These are phyloP conservation scores for Auriscalpium orientale DNA, from an alignment of 768 basidiomycete species.

Conservation along the genomic window DNA sequence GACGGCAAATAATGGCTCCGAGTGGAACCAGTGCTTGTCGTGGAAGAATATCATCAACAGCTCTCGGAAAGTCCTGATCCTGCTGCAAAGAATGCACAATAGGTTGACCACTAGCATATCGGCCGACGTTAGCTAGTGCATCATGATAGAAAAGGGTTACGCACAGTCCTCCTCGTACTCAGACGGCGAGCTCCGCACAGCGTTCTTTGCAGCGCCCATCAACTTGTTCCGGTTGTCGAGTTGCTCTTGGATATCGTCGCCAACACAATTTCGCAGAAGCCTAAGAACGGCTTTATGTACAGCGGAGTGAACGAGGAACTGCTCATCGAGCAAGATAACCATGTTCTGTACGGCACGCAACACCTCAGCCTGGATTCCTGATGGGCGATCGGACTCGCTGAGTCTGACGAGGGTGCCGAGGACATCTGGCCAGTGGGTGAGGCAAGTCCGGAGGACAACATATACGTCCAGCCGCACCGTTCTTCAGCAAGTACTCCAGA, in stretches of 20 bases:
- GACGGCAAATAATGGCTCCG: slow-evolving; percentile 65
- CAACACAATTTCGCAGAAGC: slow-evolving; percentile 79
- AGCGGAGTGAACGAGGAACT: slow-evolving; percentile 86
- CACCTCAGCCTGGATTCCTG: slow-evolving; percentile 88
- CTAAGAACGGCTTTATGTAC: slow-evolving; percentile 85
- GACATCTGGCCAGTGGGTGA: slow-evolving; percentile 46
- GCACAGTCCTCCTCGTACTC: slow-evolving; percentile 84
- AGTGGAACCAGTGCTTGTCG: slow-evolving; percentile 82
- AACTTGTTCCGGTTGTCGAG: slow-evolving; percentile 67
- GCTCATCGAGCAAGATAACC: slow-evolving; percentile 86
- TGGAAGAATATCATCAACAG: slow-evolving; percentile 97
- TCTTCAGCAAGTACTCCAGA: slow-evolving; percentile 85
- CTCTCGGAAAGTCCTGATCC: slow-evolving; percentile 83
- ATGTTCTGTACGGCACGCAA: slow-evolving; percentile 83
- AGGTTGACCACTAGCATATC: slow-evolving; percentile 70
- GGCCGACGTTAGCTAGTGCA: slow-evolving; percentile 2
- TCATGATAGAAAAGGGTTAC: slow-evolving; percentile 19
- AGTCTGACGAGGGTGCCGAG: slow-evolving; percentile 78
- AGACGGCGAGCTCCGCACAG: slow-evolving; percentile 62
- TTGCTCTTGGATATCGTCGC: slow-evolving; percentile 87
- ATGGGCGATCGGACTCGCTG: slow-evolving; percentile 77
- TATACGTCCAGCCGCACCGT: slow-evolving; percentile 41
- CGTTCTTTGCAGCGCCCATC: slow-evolving; percentile 80
- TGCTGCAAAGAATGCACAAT: slow-evolving; percentile 85
- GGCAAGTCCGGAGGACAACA: neutral